phyloP scores from a whole-genome alignment of 2,329 filamentous ascomycete species.

The Claviceps spartinae region DNA sequence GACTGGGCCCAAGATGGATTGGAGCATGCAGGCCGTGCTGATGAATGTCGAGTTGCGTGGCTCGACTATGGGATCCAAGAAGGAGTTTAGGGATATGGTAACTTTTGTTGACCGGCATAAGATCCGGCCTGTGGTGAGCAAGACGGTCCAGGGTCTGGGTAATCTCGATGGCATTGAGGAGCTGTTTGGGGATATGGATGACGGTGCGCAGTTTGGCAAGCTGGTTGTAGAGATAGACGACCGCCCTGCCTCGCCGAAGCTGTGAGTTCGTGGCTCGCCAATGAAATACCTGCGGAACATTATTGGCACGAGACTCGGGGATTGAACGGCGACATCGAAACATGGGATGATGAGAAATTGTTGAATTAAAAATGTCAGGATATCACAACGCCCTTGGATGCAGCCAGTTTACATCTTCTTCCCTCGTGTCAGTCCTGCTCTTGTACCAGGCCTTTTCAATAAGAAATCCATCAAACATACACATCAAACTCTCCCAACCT shows the following conservation, averaged over 20 bases:
- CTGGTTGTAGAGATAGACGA: constrained; percentile 61
- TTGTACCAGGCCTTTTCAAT: neutral
- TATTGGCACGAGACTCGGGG: neutral
- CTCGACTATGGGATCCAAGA: constrained; percentile 79
- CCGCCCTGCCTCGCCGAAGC: constrained; percentile 21
- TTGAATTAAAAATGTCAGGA: neutral
- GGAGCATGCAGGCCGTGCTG: constrained; percentile 69
- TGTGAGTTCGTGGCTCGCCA: constrained; percentile 17
- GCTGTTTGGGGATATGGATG: constrained; percentile 80
- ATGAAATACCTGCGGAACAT: neutral
- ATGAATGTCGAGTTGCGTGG: constrained; percentile 81
- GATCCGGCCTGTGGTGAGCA: constrained; percentile 65
- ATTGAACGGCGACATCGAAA: neutral
- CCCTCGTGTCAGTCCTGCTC: neutral
- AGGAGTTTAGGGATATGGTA: constrained; percentile 86
- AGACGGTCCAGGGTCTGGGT: constrained; percentile 57
- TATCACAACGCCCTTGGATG: constrained; percentile 7
- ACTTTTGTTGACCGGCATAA: constrained; percentile 61
- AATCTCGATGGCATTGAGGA: constrained; percentile 67
- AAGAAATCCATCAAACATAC: neutral
- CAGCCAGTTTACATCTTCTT: constrained; percentile 1
- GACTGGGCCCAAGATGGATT: constrained; percentile 69
- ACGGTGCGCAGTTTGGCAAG: constrained; percentile 81
- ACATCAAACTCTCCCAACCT: constrained; percentile 4
- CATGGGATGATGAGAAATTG: neutral